phyloP scores from a whole-genome alignment of 306 rosid species.

The Argentina anserina region DNA sequence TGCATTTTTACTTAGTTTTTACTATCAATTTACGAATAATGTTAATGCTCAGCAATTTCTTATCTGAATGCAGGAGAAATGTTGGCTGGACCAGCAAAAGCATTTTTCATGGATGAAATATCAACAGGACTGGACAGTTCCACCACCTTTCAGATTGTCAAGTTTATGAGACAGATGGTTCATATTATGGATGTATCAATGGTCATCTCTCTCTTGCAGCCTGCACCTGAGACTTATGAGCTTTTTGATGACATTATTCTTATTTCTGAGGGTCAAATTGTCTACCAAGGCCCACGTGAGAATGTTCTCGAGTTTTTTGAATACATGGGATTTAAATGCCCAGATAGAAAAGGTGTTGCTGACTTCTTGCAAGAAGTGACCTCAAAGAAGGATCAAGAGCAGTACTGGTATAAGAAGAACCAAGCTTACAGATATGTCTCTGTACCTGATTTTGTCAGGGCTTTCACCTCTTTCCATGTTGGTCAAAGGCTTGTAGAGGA shows the following conservation, averaged over 20 bases:
- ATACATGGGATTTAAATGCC: constrained; percentile 31
- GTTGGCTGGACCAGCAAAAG: constrained; percentile 39
- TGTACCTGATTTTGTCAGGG: constrained; percentile 45
- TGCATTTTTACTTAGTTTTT: not conserved
- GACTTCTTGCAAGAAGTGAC: constrained; percentile 52
- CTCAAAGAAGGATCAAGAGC: constrained; percentile 73
- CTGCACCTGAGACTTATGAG: constrained; percentile 38
- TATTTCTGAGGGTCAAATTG: constrained; percentile 36
- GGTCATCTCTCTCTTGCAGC: constrained; percentile 37
- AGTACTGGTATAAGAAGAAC: constrained; percentile 62
- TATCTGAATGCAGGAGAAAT: constrained; percentile 28
- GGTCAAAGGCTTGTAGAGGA: constrained; percentile 41
- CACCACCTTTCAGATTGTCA: constrained; percentile 35
- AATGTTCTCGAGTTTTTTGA: constrained; percentile 29
- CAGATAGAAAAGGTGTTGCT: constrained; percentile 35
- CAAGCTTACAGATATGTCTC: constrained; percentile 48
- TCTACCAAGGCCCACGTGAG: constrained; percentile 39
- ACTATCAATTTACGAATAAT: too few relatives aligned
- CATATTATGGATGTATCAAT: constrained; percentile 34
- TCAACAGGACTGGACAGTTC: constrained; percentile 40
- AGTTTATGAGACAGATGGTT: constrained; percentile 37
- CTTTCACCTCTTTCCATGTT: constrained; percentile 51
- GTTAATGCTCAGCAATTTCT: too few relatives aligned
- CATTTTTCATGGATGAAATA: constrained; percentile 41
- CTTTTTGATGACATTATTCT: constrained; percentile 37